Base-by-base conservation (phyloP, 495 filamentous ascomycete species). In the Oleoguttula mirabilis region DNA sequence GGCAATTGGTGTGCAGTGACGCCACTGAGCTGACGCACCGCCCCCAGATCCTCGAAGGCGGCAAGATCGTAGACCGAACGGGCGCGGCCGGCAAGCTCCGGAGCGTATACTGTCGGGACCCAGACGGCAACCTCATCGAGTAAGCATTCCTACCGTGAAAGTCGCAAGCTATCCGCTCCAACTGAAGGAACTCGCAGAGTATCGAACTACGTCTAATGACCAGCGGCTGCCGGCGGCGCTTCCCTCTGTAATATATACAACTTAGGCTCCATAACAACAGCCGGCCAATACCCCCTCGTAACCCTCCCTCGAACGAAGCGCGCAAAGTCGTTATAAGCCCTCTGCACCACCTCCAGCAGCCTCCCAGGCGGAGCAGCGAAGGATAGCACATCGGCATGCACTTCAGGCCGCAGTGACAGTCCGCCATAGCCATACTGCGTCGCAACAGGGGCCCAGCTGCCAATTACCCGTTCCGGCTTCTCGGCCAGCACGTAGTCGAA, bases 401-500 rank as follows among this genome's bases (percentile, higher is more conserved):
- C 33, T 12, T 68, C 73, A 2, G 79, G 77, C 40, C 63, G 70
- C 36, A 82, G 48, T 15, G 93, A 32, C 10, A 94, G 49, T 0
- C 88, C 84, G 10, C 68, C 71, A 60, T 78, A 92, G 0, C 78
- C 84, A 41, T 77, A 62, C 1, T 93, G 71, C 0, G 73, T 70
- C 15, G 72, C 73, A 7, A 90, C 60, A 8, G 73, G 67, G 46
- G 84, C 71, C 87, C 88, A 99, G 2, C 64, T 63, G 0, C 77
- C 79, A 42, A 79, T 72, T 1, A 69, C 60, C 21, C 56, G 55
- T 30, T 62, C 66, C 11, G 77, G 78, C 16, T 75, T 63, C 62
- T 90, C 84, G 8, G 79, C 69, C 4, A 96, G 67, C 5, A 75
- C 75, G 53, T 85, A 99, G 52, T 94, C 81, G 45, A 94, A 87